Evolutionary conservation across 768 basidiomycete genomes (phyloP).

Genomic region (Kondoa malvinella): DNA sequence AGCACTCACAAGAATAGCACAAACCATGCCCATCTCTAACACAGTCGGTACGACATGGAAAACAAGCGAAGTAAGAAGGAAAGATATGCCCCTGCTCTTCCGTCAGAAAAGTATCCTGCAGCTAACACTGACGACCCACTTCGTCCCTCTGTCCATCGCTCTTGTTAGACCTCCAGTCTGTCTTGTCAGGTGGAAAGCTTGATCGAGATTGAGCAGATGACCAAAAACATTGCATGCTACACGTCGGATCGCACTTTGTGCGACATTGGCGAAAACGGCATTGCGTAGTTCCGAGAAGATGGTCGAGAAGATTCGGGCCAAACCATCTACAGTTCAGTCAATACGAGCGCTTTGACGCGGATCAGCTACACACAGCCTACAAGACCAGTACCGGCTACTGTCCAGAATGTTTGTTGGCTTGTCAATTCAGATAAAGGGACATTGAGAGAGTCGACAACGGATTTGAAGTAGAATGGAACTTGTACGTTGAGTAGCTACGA

Average conservation of each 20-base stretch:
- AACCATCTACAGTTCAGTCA: slow-evolving; percentile 48
- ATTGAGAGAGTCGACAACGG: slow-evolving; percentile 74
- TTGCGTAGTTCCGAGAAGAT: slow-evolving; percentile 83
- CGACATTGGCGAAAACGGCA: slow-evolving; percentile 87
- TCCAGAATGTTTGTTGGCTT: slow-evolving; percentile 58
- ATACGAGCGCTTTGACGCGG: not conserved
- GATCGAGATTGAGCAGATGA: slow-evolving; percentile 73
- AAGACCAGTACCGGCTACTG: slow-evolving; percentile 74
- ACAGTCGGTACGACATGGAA: slow-evolving; percentile 94
- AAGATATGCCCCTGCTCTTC: slow-evolving; percentile 67
- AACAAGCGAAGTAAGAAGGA: slow-evolving; percentile 76
- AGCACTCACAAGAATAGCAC: slow-evolving; percentile 64
- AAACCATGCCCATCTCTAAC: slow-evolving; percentile 87
- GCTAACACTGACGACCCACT: slow-evolving; percentile 40
- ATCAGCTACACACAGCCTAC: slow-evolving; percentile 57
- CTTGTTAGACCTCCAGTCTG: slow-evolving; percentile 92
- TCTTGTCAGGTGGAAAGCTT: slow-evolving; percentile 76
- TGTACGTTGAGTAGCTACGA: slow-evolving; percentile 78
- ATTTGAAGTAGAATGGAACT: slow-evolving; percentile 92
- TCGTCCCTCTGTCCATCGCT: slow-evolving; percentile 93
- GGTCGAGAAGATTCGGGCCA: slow-evolving; percentile 72
- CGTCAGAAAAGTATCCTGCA: not conserved
- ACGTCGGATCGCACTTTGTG: slow-evolving; percentile 81
- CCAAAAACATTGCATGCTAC: slow-evolving; percentile 92
- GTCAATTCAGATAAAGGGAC: slow-evolving; percentile 49